These are phyloP conservation scores for Fusarium piperis DNA, from an alignment of 2,329 filamentous ascomycete genomes.

Conservation along the genomic window DNA sequence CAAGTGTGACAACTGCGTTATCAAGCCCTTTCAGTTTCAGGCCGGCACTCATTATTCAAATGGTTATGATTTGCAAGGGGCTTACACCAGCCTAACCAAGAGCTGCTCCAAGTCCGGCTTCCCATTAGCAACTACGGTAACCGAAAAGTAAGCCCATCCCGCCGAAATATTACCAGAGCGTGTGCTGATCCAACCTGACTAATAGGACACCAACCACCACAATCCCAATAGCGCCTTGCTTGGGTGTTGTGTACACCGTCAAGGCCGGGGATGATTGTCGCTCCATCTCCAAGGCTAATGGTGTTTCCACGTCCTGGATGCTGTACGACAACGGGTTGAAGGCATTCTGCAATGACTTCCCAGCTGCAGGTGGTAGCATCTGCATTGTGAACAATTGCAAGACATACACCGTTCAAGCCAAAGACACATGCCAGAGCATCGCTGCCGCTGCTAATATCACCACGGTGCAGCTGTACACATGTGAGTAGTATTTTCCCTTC, in stretches of 20 bases:
- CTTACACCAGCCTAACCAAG: neutral
- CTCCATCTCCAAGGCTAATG: constrained; percentile 6
- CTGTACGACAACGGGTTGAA: constrained; percentile 11
- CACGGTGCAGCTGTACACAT: neutral
- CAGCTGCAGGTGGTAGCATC: neutral
- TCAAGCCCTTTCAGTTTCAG: neutral
- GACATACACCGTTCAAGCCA: neutral
- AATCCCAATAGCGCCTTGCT: neutral
- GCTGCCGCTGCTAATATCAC: neutral
- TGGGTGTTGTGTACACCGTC: neutral
- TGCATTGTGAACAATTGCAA: constrained; percentile 10
- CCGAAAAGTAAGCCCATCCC: neutral
- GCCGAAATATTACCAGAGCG: neutral
- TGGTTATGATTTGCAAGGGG: neutral
- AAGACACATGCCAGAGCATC: constrained; percentile 8
- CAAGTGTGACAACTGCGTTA: neutral
- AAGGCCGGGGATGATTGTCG: constrained; percentile 7
- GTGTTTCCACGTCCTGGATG: constrained; percentile 11
- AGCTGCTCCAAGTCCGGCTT: neutral
- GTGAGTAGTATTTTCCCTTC: neutral
- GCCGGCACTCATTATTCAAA: constrained; percentile 2
- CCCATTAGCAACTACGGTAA: constrained; percentile 2
- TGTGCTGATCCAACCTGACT: neutral
- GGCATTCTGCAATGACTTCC: constrained; percentile 3
- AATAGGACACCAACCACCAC: neutral